Evolutionary conservation across 805 yeast species (phyloP), one percentile per base, ranked within the genome.

Genomic region (Yarrowia deformans): DNA sequence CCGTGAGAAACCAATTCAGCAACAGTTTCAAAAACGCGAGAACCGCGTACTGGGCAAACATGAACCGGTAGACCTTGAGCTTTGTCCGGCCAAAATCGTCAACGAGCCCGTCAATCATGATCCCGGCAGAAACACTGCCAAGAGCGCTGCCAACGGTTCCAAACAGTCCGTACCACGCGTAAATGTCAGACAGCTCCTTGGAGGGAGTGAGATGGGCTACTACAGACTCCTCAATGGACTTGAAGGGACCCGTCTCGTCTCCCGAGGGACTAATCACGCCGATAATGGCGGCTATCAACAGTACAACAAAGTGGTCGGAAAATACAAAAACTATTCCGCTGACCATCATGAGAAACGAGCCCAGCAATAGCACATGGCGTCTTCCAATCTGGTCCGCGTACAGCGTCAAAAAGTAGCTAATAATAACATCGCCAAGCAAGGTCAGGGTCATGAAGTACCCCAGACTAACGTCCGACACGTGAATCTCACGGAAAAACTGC

Each of bases 241-340:
- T 77, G 75, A 85, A 85, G 0, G 88, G 87, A 0, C 88, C 88
- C 32, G 84, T 86, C 70, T 86, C 89, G 7, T 83, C 83, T 2
- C 89, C 89, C 16, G 83, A 78, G 3, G 88, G 87, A 1, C 88
- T 84, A 32, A 85, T 78, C 16, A 85, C 83, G 2, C 89, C 89
- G 10, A 83, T 50, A 18, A 83, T 75, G 1, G 85, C 81, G 1
- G 82, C 79, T 0, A 77, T 60, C 48, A 81, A 76, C 58, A 86
- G 74, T 0, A 81, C 18, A 45, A 73, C 74, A 66, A 75, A 79
- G 71, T 79, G 79, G 16, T 78, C 76, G 9, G 78, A 70, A 23
- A 77, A 66, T 3, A 76, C 78, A 71, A 85, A 83, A 0, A 78
- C 74, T 3, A 81, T 37, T 0, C 85, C 87, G 0, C 88, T 83